Conservation (phyloP, 2,329 filamentous ascomycete species). For the Diaporthe batatas region DNA sequence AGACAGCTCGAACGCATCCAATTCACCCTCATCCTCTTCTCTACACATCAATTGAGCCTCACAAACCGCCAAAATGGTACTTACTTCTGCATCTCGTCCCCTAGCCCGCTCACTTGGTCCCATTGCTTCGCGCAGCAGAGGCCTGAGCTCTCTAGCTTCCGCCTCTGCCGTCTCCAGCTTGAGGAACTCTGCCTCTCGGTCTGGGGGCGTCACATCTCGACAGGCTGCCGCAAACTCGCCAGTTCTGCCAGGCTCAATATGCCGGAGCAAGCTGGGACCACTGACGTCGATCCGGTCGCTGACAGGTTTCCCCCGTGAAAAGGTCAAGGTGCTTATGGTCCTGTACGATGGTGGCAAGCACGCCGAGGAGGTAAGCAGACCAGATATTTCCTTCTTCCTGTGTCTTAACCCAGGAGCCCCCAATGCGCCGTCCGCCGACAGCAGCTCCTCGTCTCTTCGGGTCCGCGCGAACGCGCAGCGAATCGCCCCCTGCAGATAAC, state of each 20-base stretch:
- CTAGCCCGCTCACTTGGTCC: conserved; percentile 44
- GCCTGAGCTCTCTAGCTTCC: conserved; percentile 42
- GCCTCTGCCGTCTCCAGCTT: conserved; percentile 39
- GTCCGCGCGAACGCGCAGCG: neutral
- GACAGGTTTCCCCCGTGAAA: conserved; percentile 59
- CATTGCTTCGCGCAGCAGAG: conserved; percentile 43
- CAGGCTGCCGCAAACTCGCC: conserved; percentile 35
- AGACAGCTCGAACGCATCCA: neutral
- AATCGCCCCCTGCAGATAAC: neutral
- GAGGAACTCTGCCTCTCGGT: conserved; percentile 34
- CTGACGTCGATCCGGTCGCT: conserved; percentile 71
- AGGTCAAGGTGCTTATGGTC: conserved; percentile 96
- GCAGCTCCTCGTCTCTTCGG: conserved; percentile 5
- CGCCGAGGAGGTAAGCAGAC: conserved; percentile 79
- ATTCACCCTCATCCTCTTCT: neutral
- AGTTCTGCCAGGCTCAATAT: conserved; percentile 29
- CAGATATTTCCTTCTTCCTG: neutral
- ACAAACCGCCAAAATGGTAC: conserved; percentile 46
- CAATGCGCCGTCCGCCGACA: conserved; percentile 25
- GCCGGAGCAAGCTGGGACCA: conserved; percentile 42
- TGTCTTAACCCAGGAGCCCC: conserved; percentile 20
- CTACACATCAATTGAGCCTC: conserved; percentile 19
- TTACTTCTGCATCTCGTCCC: conserved; percentile 43
- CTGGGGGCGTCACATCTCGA: conserved; percentile 39
- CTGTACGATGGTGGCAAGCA: conserved; percentile 94